Base-by-base conservation (phyloP, 2,329 filamentous ascomycete species). In the Penicillium sp. region DNA sequence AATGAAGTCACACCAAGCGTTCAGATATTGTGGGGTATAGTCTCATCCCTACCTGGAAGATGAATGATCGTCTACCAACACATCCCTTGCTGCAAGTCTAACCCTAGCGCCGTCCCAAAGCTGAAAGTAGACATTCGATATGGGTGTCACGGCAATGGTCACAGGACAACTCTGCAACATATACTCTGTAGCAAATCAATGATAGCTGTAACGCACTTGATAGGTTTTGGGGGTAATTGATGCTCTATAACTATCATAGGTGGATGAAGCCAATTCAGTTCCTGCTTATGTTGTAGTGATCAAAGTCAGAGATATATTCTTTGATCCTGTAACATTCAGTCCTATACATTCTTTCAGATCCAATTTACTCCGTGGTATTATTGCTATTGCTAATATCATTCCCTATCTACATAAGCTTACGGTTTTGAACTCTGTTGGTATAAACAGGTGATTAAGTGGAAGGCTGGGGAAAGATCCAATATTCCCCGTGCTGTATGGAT, bases 21-120 rank as follows among this genome's bases (percentile, higher is more conserved):
- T 23, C 35, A 39, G 27, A 55, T 10, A 29, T 41, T 51, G 52
- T 35, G 52, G 29, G 40, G 34, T 51, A 34, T 51, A 51, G n/a
- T n/a, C 12, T 21, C 18, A 40, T 40, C n/a, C 12, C 21, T 44
- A 13, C n/a, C 8, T 15, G 15, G 32, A 38, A 32, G 7, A 46
- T 29, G 25, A 51, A 41, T 31, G 40, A 51, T 37, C 34, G 4
- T 40, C 29, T 41, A 25, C 5, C 32, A 51, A 55, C 41, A 46
- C n/a, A 41, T 37, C 41, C 52, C 47, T 54, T 51, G 35, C 39
- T 27, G 34, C 16, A 27, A 6, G 23, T 46, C 40, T 16, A 23
- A 45, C n/a, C 25, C 8, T 31, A n/a, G 15, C 38, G 15, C 38
- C 12, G 8, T 15, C 3, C 9, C 15, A 27, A 9, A 2, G 4